Evolutionary conservation across 352 stramenopile genomes (phyloP), one percentile per base, ranked within the genome.

Genomic region (Elongisporangium senticosum): DNA sequence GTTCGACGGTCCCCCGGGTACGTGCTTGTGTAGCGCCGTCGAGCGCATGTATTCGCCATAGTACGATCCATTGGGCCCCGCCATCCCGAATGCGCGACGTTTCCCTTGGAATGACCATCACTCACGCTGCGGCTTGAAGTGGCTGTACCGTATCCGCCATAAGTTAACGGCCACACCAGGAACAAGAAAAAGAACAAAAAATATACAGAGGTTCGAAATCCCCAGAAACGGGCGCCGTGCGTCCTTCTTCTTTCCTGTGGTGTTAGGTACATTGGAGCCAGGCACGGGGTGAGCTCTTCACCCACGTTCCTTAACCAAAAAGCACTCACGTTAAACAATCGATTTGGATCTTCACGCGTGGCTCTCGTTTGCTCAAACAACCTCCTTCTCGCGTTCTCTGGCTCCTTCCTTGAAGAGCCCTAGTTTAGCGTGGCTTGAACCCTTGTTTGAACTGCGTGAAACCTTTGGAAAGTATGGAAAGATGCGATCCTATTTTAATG

Each of bases 31-130:
- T 64, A 89, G 63, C 37, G 83, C 83, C 23, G 72, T 90, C 53
- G 68, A 81, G 56, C 83, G 80, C 80, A 93, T 90, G 67, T 90
- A 93, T 61, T 89, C 80, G 24, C 89, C 74, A 53, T 88, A 93
- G 69, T 93, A 93, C 52, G 83, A 93, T 15, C 83, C 79, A 43
- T 17, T 43, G 19, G 57, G 55, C 14, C 20, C 39, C 17, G 48
- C 28, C 33, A 24, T 47, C 37, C 50, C 17, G 8, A 11, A 55
- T 22, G 22, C 20, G 15, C 24, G 28, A 11, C 5, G 40, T 20
- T 23, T 26, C 24, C 7, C 15, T 20, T 52, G 14, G 5, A 28
- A n/a, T 4, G 55, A 61, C 14, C 56, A 61, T 48, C 47, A 61
- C 40, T 61, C 55, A n/a, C n/a, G 5, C 33, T 26, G 23, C 10